phyloP scores from a whole-genome alignment of 23 red algal genomes.

The Gracilaria gracilis region DNA sequence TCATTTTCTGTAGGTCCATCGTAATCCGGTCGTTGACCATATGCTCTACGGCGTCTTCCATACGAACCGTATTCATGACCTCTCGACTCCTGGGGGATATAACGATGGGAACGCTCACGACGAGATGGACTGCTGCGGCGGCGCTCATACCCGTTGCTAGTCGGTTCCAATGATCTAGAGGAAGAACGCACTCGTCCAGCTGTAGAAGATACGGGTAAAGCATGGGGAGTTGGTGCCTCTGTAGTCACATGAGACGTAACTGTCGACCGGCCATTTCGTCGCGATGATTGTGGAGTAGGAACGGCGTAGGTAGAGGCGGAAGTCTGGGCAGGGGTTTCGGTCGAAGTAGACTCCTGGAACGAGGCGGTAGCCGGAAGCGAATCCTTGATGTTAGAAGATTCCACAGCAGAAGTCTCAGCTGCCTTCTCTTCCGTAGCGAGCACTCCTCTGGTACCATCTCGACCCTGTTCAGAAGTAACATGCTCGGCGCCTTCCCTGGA shows the following conservation, averaged over 20 bases:
- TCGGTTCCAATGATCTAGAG: not conserved
- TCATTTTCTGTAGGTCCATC: conserved; percentile 67
- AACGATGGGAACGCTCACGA: conserved; percentile 8
- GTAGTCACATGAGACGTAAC: not conserved
- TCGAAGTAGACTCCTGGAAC: not conserved
- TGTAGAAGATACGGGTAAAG: not conserved
- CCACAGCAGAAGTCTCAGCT: not conserved
- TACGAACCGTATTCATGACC: conserved; percentile 5
- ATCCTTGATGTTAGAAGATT: not conserved
- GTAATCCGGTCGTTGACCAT: conserved; percentile 26
- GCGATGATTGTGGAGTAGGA: not conserved
- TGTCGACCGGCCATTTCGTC: not conserved
- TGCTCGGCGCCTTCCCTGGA: not conserved
- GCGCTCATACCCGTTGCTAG: not conserved
- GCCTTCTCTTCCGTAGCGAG: not conserved
- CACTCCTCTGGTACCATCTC: too few species aligned
- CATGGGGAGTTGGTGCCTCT: not conserved
- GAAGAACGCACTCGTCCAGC: not conserved
- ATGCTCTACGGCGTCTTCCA: conserved; percentile 3
- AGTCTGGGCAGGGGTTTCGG: not conserved
- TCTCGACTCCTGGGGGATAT: not conserved
- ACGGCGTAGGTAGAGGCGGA: not conserved
- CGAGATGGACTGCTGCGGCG: not conserved
- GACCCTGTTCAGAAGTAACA: not conserved
- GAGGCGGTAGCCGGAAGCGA: not conserved